Evolutionary conservation across 2,329 filamentous ascomycete genomes (phyloP).

Genomic region (Didymella pomorum): DNA sequence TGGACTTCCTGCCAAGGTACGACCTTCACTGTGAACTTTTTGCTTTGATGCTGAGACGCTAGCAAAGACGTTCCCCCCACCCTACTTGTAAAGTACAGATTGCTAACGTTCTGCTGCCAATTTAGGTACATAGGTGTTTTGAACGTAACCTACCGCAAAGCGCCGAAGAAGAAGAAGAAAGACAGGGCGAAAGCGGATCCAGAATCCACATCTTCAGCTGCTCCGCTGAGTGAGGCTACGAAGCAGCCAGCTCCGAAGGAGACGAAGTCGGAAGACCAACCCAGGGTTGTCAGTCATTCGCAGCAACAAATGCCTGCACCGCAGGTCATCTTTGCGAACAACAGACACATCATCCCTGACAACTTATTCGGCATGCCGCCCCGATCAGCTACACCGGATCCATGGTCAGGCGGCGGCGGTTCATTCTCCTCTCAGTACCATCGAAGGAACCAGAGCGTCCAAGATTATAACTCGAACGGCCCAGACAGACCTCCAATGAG

Average conservation of each 20-base stretch:
- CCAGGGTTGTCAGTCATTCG: conserved; percentile 74
- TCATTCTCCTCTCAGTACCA: conserved; percentile 45
- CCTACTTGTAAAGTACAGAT: conserved; percentile 13
- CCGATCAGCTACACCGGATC: conserved; percentile 50
- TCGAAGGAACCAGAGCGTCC: conserved; percentile 48
- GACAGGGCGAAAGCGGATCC: conserved; percentile 40
- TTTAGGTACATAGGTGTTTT: conserved; percentile 92
- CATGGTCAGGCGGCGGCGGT: conserved; percentile 42
- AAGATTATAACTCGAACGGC: conserved; percentile 34
- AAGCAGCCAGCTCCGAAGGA: conserved; percentile 25
- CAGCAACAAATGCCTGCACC: conserved; percentile 78
- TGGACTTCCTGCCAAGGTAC: conserved; percentile 85
- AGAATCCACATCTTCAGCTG: conserved; percentile 20
- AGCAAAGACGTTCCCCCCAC: conserved; percentile 43
- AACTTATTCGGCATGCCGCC: conserved; percentile 75
- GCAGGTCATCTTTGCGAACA: conserved; percentile 92
- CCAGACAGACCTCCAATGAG: conserved; percentile 54
- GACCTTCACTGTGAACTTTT: conserved; percentile 31
- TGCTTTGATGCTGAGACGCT: conserved; percentile 52
- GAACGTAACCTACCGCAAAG: conserved; percentile 93
- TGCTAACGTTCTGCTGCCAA: conserved; percentile 45
- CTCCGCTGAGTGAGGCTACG: conserved; percentile 29
- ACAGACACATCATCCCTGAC: conserved; percentile 88
- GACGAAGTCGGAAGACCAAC: conserved; percentile 29
- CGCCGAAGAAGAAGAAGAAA: conserved; percentile 67